Base-by-base conservation (phyloP, 1,284 basidiomycete genomes). In the Naganishia sp. region DNA sequence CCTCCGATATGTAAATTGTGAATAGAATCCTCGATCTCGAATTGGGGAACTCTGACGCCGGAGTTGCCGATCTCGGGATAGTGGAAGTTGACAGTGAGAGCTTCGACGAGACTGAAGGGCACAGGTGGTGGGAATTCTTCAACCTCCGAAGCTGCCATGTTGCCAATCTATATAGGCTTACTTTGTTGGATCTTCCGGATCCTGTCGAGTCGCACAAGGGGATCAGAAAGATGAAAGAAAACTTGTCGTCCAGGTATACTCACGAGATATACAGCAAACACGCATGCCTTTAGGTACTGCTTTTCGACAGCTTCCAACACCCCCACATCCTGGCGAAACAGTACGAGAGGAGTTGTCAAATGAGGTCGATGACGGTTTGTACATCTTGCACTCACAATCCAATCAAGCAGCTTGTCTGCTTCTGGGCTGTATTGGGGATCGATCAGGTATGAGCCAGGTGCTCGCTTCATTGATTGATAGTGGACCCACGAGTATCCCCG, bases 101-200 rank as follows among this genome's bases (percentile, higher is more conserved):
- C 57, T 64, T 69, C 68, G 2, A 69, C 60, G 36, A 69, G 60
- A 23, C 68, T 69, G 16, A 13, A 10, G 16, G 18, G 3, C 16
- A 16, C 21, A 15, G 16, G 4, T 28, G 18, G 52, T 23, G 25
- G 44, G 36, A 23, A 18, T 11, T 13, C 1, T 13, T 18, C 16
- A 48, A 28, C 5, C 3, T 31, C 13, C 15, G 39, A 50, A 21
- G 21, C 21, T 21, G 21, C 21, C 21, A 21, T 21, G 21, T 21
- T 21, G 0, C 21, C 21, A 21, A 21, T 21, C 1, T 21, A 21
- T 21, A 21, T 21, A 21, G 16, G 42, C 68, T 45, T 54, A 66
- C 68, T 69, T 66, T 2, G 65, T 49, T 13, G 68, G 68, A 23
- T 69, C 61, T 39, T 69, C 61, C n/a, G 68, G 68, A 45, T 69